phyloP scores from a whole-genome alignment of 1,284 basidiomycete genomes.

The Phlebopus sp. region DNA sequence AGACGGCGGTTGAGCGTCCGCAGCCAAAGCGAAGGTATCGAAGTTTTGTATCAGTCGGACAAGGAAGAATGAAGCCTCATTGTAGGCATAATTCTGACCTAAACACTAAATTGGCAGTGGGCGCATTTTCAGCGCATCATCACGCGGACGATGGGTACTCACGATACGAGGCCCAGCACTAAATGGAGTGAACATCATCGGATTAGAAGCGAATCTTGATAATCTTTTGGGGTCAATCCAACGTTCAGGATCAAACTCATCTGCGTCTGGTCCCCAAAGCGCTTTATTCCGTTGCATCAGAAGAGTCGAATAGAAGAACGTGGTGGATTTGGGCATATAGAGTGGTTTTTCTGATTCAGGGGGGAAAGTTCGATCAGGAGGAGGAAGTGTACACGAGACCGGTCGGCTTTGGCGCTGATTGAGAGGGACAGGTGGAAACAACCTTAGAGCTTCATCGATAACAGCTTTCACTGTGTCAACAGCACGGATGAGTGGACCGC shows the following conservation, averaged over 20 bases:
- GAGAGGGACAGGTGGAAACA: slow-evolving; percentile 71
- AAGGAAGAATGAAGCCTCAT: slow-evolving; percentile 69
- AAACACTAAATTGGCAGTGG: slow-evolving; percentile 48
- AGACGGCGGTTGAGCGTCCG: slow-evolving; percentile 57
- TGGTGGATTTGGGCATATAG: slow-evolving; percentile 59
- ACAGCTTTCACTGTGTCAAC: slow-evolving; percentile 58
- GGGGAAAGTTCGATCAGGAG: slow-evolving; percentile 45
- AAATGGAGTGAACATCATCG: slow-evolving; percentile 68
- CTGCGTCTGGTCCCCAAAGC: slow-evolving; percentile 67
- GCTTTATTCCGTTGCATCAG: slow-evolving; percentile 58
- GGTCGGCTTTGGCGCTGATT: slow-evolving; percentile 59
- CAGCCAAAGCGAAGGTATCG: slow-evolving; percentile 54
- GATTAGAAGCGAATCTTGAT: slow-evolving; percentile 49
- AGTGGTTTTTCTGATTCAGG: slow-evolving; percentile 38
- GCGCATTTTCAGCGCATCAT: slow-evolving; percentile 12
- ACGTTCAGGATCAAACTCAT: slow-evolving; percentile 67
- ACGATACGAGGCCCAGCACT: slow-evolving; percentile 61
- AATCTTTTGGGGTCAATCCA: slow-evolving; percentile 58
- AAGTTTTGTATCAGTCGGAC: slow-evolving; percentile 64
- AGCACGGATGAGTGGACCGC: slow-evolving; percentile 3
- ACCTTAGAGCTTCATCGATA: slow-evolving; percentile 67
- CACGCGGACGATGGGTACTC: slow-evolving; percentile 20
- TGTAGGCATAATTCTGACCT: slow-evolving; percentile 72
- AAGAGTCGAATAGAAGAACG: slow-evolving; percentile 55
- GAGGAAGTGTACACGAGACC: slow-evolving; percentile 48